Evolutionary conservation across 352 stramenopile species (phyloP).

Genomic region (Globisporangium okanoganense): DNA sequence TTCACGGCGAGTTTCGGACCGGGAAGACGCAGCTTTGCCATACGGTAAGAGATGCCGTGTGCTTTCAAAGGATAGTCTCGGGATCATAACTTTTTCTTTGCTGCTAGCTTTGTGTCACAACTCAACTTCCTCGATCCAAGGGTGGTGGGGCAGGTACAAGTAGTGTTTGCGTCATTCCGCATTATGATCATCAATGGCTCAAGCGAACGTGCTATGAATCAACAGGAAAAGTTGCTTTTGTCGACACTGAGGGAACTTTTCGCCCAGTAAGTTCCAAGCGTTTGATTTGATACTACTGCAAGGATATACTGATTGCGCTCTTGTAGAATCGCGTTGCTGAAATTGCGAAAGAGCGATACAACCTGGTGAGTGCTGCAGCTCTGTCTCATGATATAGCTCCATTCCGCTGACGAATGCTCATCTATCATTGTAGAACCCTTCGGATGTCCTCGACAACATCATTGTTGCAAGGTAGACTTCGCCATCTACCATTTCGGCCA

Average conservation of each 20-base stretch:
- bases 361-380: conserved; percentile 33
- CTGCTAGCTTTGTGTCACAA: conserved; percentile 61
- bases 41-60: conserved; percentile 44
- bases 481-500: neutral
- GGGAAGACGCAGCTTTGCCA: conserved; percentile 95
- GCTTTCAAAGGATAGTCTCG: neutral
- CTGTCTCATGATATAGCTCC: neutral
- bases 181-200: conserved; percentile 7
- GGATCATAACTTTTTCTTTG: neutral
- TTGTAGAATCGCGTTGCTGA: conserved; percentile 70
- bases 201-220: conserved; percentile 2
- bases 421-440: conserved; percentile 44
- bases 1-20: conserved; percentile 92
- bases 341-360: conserved; percentile 82
- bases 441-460: conserved; percentile 93
- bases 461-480: conserved; percentile 77
- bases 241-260: conserved; percentile 94
- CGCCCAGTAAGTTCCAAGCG: conserved; percentile 47
- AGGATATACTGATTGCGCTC: conserved; percentile 3
- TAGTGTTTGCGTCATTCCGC: neutral
- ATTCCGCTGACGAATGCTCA: neutral
- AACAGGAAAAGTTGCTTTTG: conserved; percentile 77
- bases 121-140: conserved; percentile 82
- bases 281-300: neutral
- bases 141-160: conserved; percentile 72